These are phyloP conservation scores for Suhomyces sp. DNA, from an alignment of 805 yeast genomes.

Conservation along the genomic window DNA sequence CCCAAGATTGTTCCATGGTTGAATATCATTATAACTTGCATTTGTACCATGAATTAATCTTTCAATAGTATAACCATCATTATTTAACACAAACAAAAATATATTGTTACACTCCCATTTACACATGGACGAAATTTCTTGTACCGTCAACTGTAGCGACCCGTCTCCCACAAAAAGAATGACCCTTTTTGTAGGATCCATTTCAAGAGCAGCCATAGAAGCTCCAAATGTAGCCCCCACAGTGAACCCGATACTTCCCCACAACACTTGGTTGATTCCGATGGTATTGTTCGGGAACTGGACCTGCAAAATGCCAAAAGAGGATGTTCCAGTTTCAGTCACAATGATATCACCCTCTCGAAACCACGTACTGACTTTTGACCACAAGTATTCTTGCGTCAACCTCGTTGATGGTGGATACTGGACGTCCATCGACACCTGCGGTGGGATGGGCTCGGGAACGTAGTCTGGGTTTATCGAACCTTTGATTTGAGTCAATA, in stretches of 20 bases:
- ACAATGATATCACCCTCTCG: conserved; percentile 30
- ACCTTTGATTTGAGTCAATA: conserved; percentile 14
- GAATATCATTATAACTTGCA: conserved; percentile 19
- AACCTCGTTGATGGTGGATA: conserved; percentile 7
- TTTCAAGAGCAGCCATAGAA: conserved; percentile 31
- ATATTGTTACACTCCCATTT: conserved; percentile 11
- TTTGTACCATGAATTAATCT: conserved; percentile 19
- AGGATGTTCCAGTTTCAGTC: conserved; percentile 37
- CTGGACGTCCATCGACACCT: conserved; percentile 13
- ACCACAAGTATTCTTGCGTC: conserved; percentile 34
- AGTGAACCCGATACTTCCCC: conserved; percentile 37
- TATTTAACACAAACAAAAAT: conserved; percentile 20
- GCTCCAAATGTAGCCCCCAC: conserved; percentile 37
- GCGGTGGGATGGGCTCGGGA: conserved; percentile 15
- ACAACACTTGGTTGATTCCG: conserved; percentile 35
- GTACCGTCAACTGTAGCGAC: conserved; percentile 23
- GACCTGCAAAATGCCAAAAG: conserved; percentile 34
- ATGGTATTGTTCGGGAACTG: conserved; percentile 27
- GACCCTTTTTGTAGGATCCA: conserved; percentile 24
- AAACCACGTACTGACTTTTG: conserved; percentile 25
- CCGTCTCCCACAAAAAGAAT: conserved; percentile 22
- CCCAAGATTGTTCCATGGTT: conserved; percentile 19
- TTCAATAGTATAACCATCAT: conserved; percentile 22
- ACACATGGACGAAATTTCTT: conserved; percentile 20
- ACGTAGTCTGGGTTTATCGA: conserved; percentile 15